Evolutionary conservation across 2,329 filamentous ascomycete genomes (phyloP), one percentile per base, ranked within the genome.

Genomic region (Aspergillus melleus): DNA sequence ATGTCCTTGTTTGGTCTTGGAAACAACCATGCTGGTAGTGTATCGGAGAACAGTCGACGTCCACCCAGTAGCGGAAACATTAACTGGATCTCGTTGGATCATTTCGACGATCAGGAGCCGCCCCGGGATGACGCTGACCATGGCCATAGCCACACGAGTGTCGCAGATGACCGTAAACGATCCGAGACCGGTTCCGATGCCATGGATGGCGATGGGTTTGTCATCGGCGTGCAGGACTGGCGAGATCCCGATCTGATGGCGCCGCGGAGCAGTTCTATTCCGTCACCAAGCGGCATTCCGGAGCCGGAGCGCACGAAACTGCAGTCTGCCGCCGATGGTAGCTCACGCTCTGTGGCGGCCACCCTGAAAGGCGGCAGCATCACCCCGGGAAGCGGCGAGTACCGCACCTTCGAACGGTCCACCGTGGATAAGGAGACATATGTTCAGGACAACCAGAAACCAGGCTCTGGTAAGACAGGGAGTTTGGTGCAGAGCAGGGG

Each of bases 191-290:
- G 67, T 9, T 63, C 72, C n/a, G 66, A 67, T 20, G 67, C 66
- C 46, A 59, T 66, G 11, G 77, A 77, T 64, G 72, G 79, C 51
- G 88, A 92, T 72, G 85, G 83, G 58, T 94, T 93, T 71, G 83
- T 90, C 49, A 93, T 94, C 68, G 91, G 90, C n/a, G 87, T 92
- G 12, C 90, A 95, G 65, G 91, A 95, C 71, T 94, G 91, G 91
- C 85, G 90, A 65, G 91, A 95, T 72, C 89, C 90, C 6, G 90
- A 92, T 71, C 78, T 92, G 19, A 80, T 91, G 22, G 81, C 81
- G 2, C 72, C 77, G 44, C 74, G 75, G 52, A 70, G 65, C 59
- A 72, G 65, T 39, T 58, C 62, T 29, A 60, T 64, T 22, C 60
- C 62, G 19, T 64, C 61, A n/a, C 65, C 66, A 46, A 76, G 62